Evolutionary conservation across 2,329 filamentous ascomycete genomes (phyloP), one percentile per base, ranked within the genome.

Genomic region (Talaromyces sp.): DNA sequence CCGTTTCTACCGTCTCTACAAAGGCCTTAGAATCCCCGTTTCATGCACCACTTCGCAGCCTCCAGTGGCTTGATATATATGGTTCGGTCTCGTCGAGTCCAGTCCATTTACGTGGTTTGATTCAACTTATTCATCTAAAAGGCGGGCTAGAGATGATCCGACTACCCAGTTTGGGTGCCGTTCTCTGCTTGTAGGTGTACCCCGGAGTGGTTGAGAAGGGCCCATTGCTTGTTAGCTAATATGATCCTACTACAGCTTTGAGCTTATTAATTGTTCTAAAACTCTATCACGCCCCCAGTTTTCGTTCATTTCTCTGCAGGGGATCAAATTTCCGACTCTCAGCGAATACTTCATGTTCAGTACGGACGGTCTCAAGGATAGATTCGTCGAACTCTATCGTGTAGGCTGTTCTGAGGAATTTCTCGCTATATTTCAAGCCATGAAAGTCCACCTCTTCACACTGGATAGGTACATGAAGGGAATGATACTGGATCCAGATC

Each of bases 131-230:
- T 31, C 58, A 62, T 28, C 60, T 64, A 7, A 65, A 60, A 48
- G 68, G 68, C 8, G 68, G 68, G 8, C 37, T 71, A 8, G 59
- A 62, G 5, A 63, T 63, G 31, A 60, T 71, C 45, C 62, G 64
- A 35, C 53, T 70, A 35, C 67, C 67, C 17, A 68, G 67, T 5
- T 50, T 71, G 28, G 67, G 67, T 6, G 65, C 65, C 55, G 62
- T 65, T 1, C 61, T 71, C 40, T 70, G 67, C 25, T 69, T 60
- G 65, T 67, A 63, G 55, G 39, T 43, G 15, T 54, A 13, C 3
- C 5, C 25, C 8, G 31, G 21, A 39, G 13, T 48, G 22, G 5
- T 13, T 53, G 35, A 17, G 28, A 53, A 37, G n/a, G n/a, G 21
- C 9, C 4, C 9, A 19, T 35, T 8, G 2, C 9, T 36, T 13